These are phyloP conservation scores for Phytophthora fragariaefolia DNA, from an alignment of 352 stramenopile species.

Conservation along the genomic window DNA sequence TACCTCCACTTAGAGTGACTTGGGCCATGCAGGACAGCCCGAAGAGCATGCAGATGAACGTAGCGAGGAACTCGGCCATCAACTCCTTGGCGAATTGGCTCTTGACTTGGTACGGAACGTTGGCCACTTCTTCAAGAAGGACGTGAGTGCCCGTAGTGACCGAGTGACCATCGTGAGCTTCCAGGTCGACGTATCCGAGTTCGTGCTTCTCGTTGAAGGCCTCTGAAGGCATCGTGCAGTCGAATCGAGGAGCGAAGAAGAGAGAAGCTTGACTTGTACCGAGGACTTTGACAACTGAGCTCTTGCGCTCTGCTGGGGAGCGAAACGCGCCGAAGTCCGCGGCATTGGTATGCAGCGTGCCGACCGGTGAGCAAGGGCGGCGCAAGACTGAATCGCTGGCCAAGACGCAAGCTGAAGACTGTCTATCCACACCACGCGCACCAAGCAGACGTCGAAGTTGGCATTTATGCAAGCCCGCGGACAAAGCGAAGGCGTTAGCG, in stretches of 20 bases:
- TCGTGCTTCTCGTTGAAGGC: conserved; percentile 25
- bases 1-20: conserved; percentile 47
- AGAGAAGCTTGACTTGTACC: conserved; percentile 7
- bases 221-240: conserved; percentile 22
- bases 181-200: conserved; percentile 28
- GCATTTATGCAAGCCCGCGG: conserved; percentile 16
- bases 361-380: conserved; percentile 6
- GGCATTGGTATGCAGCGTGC: conserved; percentile 24
- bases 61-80: conserved; percentile 61
- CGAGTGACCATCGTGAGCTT: conserved; percentile 25
- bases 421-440: conserved; percentile 11
- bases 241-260: neutral
- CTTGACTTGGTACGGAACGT: conserved; percentile 33
- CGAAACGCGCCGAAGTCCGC: neutral
- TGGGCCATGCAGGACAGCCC: conserved; percentile 57
- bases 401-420: conserved; percentile 16
- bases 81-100: conserved; percentile 50
- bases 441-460: conserved; percentile 28
- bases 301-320: neutral
- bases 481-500: conserved; percentile 23
- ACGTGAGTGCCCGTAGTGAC: conserved; percentile 11
- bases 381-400: conserved; percentile 1
- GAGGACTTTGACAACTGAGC: conserved; percentile 30
- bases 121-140: conserved; percentile 3
- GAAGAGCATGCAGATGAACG: conserved; percentile 61